Percentiles rank a stretch among this genome's conserved stretches.
Conservation (phyloP, 2,329 filamentous ascomycete species). For the Alternaria gaisen region DNA sequence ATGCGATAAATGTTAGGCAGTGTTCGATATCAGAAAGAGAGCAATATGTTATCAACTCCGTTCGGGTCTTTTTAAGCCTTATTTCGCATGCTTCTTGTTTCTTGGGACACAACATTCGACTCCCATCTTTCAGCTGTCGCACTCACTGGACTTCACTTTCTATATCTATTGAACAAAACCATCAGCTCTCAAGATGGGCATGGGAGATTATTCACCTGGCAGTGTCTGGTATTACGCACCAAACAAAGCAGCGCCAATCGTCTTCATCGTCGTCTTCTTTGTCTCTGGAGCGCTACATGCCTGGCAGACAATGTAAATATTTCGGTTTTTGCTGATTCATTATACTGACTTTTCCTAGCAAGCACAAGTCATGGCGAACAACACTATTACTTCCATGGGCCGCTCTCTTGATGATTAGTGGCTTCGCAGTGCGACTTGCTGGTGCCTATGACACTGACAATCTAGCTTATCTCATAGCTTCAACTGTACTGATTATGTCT, state of each 20-base stretch:
- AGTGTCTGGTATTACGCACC: constrained; percentile 60
- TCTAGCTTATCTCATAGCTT: constrained; percentile 52
- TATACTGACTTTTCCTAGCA: constrained; percentile 47
- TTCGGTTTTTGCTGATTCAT: neutral
- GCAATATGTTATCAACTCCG: neutral
- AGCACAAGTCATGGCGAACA: constrained; percentile 65
- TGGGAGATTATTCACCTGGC: constrained; percentile 46
- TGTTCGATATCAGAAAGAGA: neutral
- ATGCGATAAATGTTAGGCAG: neutral
- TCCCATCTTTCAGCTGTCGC: neutral
- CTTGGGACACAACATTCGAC: neutral
- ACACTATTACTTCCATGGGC: constrained; percentile 65
- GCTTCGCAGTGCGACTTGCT: constrained; percentile 64
- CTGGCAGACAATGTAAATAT: constrained; percentile 65
- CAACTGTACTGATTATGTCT: constrained; percentile 52
- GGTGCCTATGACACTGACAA: constrained; percentile 62
- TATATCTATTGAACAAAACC: neutral
- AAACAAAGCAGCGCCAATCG: constrained; percentile 63
- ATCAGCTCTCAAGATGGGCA: constrained; percentile 33
- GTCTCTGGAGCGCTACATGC: constrained; percentile 59
- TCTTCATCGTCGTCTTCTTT: constrained; percentile 61
- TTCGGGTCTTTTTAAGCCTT: neutral
- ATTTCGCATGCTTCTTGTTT: neutral
- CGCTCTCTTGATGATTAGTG: constrained; percentile 63
- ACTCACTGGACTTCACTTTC: neutral